Evolutionary conservation across 169 alveolate genomes (phyloP).

Genomic region (Hepatocystis sp.): DNA sequence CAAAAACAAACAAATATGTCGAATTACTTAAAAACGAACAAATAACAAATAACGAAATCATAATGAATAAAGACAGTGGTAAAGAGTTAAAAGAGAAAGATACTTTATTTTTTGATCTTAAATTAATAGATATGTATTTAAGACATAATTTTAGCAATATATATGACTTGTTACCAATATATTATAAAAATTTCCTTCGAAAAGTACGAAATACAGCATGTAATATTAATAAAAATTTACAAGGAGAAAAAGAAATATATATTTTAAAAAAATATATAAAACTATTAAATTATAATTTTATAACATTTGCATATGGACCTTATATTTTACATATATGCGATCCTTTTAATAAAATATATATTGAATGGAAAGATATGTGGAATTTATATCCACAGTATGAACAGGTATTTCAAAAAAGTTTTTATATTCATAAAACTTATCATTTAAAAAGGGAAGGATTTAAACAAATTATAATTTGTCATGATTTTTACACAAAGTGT

Average conservation of each 20-base stretch:
- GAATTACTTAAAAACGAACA: too few relatives aligned
- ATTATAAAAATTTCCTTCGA: constrained; percentile 65
- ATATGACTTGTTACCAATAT: constrained; percentile 55
- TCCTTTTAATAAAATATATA: constrained; percentile 59
- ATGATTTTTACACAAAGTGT: constrained; percentile 46
- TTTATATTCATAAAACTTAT: constrained; percentile 23
- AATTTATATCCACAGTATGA: constrained; percentile 64
- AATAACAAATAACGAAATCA: constrained; percentile 3
- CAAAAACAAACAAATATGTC: too few relatives aligned
- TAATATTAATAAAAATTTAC: constrained; percentile 44
- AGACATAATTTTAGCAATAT: constrained; percentile 53
- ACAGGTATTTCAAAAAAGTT: constrained; percentile 32
- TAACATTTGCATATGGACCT: constrained; percentile 62
- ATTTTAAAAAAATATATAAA: constrained; percentile 72
- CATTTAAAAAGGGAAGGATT: constrained; percentile 61
- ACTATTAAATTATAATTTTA: constrained; percentile 52
- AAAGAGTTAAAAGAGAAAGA: constrained; percentile 1
- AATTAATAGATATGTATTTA: constrained; percentile 62
- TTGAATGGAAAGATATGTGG: constrained; percentile 50
- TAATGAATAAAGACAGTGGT: neutral
- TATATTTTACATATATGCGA: constrained; percentile 65
- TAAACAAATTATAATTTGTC: constrained; percentile 38
- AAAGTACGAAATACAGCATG: constrained; percentile 23
- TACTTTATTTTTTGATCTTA: constrained; percentile 26
- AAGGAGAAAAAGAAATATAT: constrained; percentile 71